Conservation (phyloP, 2,329 filamentous ascomycete genomes). For the Neophaeococcomyces mojaviensis region DNA sequence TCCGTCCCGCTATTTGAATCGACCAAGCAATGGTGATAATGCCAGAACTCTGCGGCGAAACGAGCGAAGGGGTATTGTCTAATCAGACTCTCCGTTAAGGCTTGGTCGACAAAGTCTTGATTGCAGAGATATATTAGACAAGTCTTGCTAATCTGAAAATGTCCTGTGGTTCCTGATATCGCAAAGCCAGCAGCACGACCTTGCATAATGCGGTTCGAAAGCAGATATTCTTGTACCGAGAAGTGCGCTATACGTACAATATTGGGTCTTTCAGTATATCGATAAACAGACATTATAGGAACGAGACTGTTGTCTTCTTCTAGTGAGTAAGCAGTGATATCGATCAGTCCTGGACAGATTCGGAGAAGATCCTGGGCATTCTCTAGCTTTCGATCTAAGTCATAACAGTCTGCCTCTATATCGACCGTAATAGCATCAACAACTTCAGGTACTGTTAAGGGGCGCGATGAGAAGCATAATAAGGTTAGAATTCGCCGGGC, state of each 20-base stretch:
- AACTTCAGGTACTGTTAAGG: slow-evolving; percentile 22
- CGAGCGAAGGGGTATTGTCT: slow-evolving; percentile 8
- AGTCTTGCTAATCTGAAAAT: slow-evolving; percentile 10
- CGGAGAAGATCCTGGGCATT: slow-evolving; percentile 17
- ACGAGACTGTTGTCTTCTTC: too few species aligned
- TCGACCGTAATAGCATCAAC: slow-evolving; percentile 25
- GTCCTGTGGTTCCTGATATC: slow-evolving; percentile 21
- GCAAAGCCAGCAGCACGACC: slow-evolving; percentile 20
- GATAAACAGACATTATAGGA: too few species aligned
- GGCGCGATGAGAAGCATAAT: slow-evolving; percentile 21
- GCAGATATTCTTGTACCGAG: slow-evolving; percentile 29
- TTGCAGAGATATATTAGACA: slow-evolving; percentile 13
- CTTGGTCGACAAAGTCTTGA: slow-evolving; percentile 6
- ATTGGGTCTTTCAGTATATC: neutral
- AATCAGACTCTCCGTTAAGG: slow-evolving; percentile 3
- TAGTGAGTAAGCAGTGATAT: too few species aligned
- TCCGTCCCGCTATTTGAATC: neutral
- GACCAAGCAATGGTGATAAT: slow-evolving; percentile 10
- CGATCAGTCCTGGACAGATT: slow-evolving; percentile 25
- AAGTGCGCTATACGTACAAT: slow-evolving; percentile 27
- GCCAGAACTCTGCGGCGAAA: slow-evolving; percentile 13
- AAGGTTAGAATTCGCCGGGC: slow-evolving; percentile 23
- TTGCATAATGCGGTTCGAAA: slow-evolving; percentile 22
- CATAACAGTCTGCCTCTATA: slow-evolving; percentile 19
- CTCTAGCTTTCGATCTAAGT: slow-evolving; percentile 15